Evolutionary conservation across 2,329 filamentous ascomycete genomes (phyloP).

Genomic region (Fusarium sambucinum): DNA sequence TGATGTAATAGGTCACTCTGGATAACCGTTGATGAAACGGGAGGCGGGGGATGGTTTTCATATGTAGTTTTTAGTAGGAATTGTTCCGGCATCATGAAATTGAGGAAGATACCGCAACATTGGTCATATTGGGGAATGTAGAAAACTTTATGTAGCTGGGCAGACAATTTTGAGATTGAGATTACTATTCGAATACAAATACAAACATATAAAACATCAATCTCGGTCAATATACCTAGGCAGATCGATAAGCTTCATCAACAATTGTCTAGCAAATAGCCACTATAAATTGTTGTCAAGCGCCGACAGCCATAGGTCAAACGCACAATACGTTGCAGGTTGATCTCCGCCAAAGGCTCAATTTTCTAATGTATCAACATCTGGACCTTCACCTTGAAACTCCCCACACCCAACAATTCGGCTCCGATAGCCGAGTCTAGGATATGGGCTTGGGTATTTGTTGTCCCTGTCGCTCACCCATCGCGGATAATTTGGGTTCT

Average conservation of each 20-base stretch:
- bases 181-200: neutral
- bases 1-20: too few relatives aligned
- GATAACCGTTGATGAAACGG: neutral
- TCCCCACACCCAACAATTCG: neutral
- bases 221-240: rapidly evolving
- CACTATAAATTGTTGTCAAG: neutral
- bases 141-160: neutral
- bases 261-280: neutral
- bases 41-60: neutral
- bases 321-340: neutral
- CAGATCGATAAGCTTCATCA: neutral
- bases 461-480: conserved; percentile 9
- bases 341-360: neutral
- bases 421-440: neutral
- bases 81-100: rapidly evolving
- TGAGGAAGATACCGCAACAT: neutral
- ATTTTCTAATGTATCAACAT: neutral
- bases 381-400: rapidly evolving
- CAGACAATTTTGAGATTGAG: neutral
- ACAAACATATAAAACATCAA: neutral
- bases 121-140: neutral
- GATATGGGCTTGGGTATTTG: conserved; percentile 27
- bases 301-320: neutral
- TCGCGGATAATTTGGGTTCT: conserved; percentile 27
- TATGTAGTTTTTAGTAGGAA: neutral